Evolutionary conservation across 306 rosid species (phyloP).

Genomic region (Vicia faba): DNA sequence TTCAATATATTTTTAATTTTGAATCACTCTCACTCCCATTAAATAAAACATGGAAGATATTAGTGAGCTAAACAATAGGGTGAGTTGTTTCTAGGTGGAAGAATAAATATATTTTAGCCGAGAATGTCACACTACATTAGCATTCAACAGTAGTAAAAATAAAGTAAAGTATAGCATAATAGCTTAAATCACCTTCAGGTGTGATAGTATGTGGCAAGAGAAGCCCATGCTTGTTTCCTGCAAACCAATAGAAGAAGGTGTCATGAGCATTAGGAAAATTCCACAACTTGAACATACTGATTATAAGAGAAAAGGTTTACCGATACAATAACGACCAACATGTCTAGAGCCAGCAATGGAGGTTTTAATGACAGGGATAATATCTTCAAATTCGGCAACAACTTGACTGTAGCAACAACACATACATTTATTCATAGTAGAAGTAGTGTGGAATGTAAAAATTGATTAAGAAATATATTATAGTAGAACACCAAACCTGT

Average conservation of each 20-base stretch:
- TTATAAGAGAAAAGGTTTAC: constrained; percentile 36
- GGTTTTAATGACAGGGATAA: constrained; percentile 78
- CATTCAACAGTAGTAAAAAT: neutral
- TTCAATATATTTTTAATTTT: too few relatives aligned
- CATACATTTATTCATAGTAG: neutral
- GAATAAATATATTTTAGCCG: too few relatives aligned
- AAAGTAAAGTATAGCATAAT: constrained; percentile 1
- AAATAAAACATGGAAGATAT: too few relatives aligned
- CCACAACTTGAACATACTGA: neutral
- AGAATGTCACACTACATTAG: neutral
- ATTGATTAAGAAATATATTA: neutral
- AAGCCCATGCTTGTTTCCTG: constrained; percentile 92
- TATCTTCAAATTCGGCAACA: constrained; percentile 70
- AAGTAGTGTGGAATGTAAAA: neutral
- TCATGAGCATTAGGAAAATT: too few relatives aligned
- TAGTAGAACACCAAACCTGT: constrained; percentile 46
- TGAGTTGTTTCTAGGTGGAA: too few relatives aligned
- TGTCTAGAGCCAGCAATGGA: constrained; percentile 72
- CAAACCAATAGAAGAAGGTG: constrained; percentile 12
- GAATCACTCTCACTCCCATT: too few relatives aligned
- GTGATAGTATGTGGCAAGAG: constrained; percentile 85
- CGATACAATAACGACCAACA: constrained; percentile 86
- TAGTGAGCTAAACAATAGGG: too few relatives aligned
- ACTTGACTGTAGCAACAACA: constrained; percentile 49
- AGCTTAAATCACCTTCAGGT: constrained; percentile 60